Base-by-base conservation (phyloP, 2,329 filamentous ascomycete genomes). In the Aspergillus costaricaensis region DNA sequence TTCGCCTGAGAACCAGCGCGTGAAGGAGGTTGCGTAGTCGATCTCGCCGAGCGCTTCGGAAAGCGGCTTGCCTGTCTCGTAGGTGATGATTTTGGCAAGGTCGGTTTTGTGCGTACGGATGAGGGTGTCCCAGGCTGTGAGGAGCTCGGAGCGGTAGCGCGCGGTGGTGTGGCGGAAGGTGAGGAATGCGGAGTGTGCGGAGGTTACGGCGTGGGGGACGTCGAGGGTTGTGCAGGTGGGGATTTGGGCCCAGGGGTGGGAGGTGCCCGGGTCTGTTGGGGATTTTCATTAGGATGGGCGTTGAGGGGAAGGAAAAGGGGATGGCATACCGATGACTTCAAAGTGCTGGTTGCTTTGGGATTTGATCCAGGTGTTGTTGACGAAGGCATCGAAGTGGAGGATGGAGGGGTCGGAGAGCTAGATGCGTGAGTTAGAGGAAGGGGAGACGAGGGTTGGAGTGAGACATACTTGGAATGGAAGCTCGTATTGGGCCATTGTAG, bases 71-170 rank as follows among this genome's bases (percentile, higher is more conserved):
- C 85, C 85, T 0, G 84, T 86, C 70, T 87, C 83, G 61, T 87
- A 84, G 0, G 85, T 86, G 3, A 89, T 77, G 58, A 89, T 85
- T 21, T 83, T 82, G 2, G 86, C 86, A 36, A 90, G 74, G 65
- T 90, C 87, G 53, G 87, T 84, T 61, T 78, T 81, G 65, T 88
- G 84, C 55, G 84, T 85, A 7, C 83, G 81, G 65, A 89, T 88
- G 58, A 90, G 78, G 3, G 81, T 73, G 72, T 90, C 85, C 86
- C 87, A 90, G 72, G 86, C 86, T 57, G 87, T 74, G 9, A 91
- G 77, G 73, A 85, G 83, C 66, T 88, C 83, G 1, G 87, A 87
- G 56, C 87, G 82, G 55, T 81, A 80, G 15, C 85, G 80, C 0
- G 88, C 87, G 64, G 83, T 88, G 57, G 82, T 74, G 63, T 85